These are phyloP conservation scores for Graphium sp. DNA, from an alignment of 2,329 filamentous ascomycete species.

Conservation along the genomic window DNA sequence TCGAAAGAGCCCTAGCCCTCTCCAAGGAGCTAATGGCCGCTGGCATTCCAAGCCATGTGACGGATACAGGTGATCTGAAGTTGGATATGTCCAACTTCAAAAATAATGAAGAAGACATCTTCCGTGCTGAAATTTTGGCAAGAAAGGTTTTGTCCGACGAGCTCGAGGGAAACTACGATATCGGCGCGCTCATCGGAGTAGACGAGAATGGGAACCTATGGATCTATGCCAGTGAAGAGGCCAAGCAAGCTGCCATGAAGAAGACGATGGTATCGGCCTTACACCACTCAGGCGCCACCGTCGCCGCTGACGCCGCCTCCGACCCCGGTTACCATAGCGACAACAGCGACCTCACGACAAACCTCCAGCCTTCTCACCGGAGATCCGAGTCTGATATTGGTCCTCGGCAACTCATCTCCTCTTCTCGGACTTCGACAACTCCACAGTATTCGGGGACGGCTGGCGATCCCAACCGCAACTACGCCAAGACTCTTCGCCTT, in stretches of 20 bases:
- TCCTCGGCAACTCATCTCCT: slow-evolving; percentile 26
- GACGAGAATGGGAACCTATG: slow-evolving; percentile 95
- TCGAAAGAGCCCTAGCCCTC: slow-evolving; percentile 67
- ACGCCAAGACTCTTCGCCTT: slow-evolving; percentile 87
- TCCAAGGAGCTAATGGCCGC: slow-evolving; percentile 77
- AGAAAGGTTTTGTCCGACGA: slow-evolving; percentile 86
- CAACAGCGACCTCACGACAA: slow-evolving; percentile 44
- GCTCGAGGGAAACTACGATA: slow-evolving; percentile 87
- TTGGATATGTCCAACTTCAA: slow-evolving; percentile 97
- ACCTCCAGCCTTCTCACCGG: slow-evolving; percentile 31
- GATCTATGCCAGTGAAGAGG: slow-evolving; percentile 97
- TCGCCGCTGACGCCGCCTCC: slow-evolving; percentile 65
- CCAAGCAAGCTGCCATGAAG: slow-evolving; percentile 74
- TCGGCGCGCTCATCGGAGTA: slow-evolving; percentile 84
- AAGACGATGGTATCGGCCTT: no score
- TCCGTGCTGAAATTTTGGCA: slow-evolving; percentile 84
- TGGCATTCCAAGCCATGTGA: slow-evolving; percentile 89
- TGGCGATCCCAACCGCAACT: slow-evolving; percentile 66
- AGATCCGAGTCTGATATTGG: slow-evolving; percentile 52
- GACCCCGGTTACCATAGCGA: slow-evolving; percentile 96
- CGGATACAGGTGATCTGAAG: slow-evolving; percentile 86
- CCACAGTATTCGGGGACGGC: slow-evolving; percentile 48
- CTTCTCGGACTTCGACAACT: slow-evolving; percentile 20
- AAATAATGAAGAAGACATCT: slow-evolving; percentile 77
- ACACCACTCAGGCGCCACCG: slow-evolving; percentile 30